phyloP scores from a whole-genome alignment of 2,329 filamentous ascomycete genomes.

The Xylariaceae sp. region DNA sequence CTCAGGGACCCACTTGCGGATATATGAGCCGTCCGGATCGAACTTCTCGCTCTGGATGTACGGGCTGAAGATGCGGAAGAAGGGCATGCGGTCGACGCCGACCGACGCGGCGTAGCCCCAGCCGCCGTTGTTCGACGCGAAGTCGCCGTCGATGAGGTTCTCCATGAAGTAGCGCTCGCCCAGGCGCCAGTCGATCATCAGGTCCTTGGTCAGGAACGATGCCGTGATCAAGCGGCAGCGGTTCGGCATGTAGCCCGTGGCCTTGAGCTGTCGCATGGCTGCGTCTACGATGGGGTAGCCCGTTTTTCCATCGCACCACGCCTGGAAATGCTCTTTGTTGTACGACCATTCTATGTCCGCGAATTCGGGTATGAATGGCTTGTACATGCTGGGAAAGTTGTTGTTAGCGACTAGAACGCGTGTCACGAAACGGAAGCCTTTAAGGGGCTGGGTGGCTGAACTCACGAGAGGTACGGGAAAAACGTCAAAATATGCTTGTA shows the following conservation, averaged over 20 bases:
- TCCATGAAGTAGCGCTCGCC: slow-evolving; percentile 83
- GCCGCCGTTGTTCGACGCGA: slow-evolving; percentile 68
- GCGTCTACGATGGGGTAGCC: slow-evolving; percentile 83
- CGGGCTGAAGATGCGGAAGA: slow-evolving; percentile 88
- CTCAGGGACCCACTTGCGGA: slow-evolving; percentile 77
- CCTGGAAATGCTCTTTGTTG: slow-evolving; percentile 59
- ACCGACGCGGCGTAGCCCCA: slow-evolving; percentile 47
- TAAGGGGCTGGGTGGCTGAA: not conserved
- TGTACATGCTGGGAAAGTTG: slow-evolving; percentile 45
- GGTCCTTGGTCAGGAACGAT: slow-evolving; percentile 73
- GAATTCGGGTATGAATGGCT: slow-evolving; percentile 72
- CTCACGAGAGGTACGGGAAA: slow-evolving; percentile 75
- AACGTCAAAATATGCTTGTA: slow-evolving; percentile 80
- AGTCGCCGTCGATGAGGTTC: slow-evolving; percentile 71
- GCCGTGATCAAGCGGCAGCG: slow-evolving; percentile 79
- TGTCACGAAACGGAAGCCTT: not conserved
- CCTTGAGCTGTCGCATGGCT: slow-evolving; percentile 71
- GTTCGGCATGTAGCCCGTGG: slow-evolving; percentile 76
- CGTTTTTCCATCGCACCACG: slow-evolving; percentile 70
- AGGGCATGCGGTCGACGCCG: slow-evolving; percentile 78
- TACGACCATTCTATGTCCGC: slow-evolving; percentile 81
- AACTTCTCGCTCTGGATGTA: slow-evolving; percentile 81
- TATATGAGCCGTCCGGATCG: slow-evolving; percentile 72
- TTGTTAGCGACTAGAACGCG: slow-evolving; percentile 6
- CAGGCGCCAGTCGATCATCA: slow-evolving; percentile 77